Evolutionary conservation across 345 rosid species (phyloP).

Genomic region (Ceriops tagal): DNA sequence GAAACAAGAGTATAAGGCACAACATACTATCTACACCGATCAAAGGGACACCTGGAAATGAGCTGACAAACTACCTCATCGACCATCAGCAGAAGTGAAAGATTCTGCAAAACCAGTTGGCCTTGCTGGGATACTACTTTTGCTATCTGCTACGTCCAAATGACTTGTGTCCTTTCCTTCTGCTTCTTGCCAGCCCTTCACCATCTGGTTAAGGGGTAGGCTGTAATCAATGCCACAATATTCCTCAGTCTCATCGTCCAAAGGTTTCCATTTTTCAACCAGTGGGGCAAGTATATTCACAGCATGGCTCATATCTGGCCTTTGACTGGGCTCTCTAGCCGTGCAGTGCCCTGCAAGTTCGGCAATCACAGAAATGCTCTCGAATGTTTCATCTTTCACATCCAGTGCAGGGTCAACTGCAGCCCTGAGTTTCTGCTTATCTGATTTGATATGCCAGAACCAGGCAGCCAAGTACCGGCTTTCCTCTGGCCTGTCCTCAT

Average conservation of each 20-base stretch:
- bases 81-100: slow-evolving; percentile 68
- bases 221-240: slow-evolving; percentile 73
- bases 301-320: slow-evolving; percentile 77
- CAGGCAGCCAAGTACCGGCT: slow-evolving; percentile 68
- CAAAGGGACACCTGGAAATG: slow-evolving; percentile 3
- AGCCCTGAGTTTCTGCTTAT: slow-evolving; percentile 49
- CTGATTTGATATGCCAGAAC: slow-evolving; percentile 63
- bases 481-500: slow-evolving; percentile 68
- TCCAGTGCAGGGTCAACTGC: slow-evolving; percentile 59
- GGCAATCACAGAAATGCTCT: slow-evolving; percentile 50
- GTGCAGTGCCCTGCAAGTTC: slow-evolving; percentile 84
- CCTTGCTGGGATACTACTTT: slow-evolving; percentile 66
- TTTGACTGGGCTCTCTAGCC: slow-evolving; percentile 60
- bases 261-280: slow-evolving; percentile 70
- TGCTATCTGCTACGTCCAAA: slow-evolving; percentile 56
- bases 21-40: slow-evolving; percentile 33
- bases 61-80: slow-evolving; percentile 30
- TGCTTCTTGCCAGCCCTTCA: slow-evolving; percentile 75
- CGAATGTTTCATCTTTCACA: slow-evolving; percentile 45
- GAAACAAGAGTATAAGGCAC: slow-evolving; percentile 16
- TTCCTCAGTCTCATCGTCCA: slow-evolving; percentile 49
- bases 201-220: slow-evolving; percentile 74
- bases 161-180: slow-evolving; percentile 66
- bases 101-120: slow-evolving; percentile 74
- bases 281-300: slow-evolving; percentile 66